Evolutionary conservation across 768 basidiomycete species (phyloP).

Genomic region (Xerocomellus intermedius): DNA sequence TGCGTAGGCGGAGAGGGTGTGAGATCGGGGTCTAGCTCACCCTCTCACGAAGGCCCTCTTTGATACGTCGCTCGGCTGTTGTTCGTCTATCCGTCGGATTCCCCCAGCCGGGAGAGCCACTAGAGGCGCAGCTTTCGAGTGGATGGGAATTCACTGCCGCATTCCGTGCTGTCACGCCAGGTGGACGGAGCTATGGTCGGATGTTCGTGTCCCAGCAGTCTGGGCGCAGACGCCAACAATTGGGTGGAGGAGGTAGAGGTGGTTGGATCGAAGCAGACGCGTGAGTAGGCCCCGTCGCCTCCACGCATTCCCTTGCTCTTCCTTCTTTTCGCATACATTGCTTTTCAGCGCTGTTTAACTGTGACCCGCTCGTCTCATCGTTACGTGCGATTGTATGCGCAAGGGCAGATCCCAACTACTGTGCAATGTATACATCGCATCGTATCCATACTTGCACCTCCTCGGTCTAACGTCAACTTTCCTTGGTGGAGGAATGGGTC

Average conservation of each 20-base stretch:
- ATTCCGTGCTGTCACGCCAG: constrained; percentile 19
- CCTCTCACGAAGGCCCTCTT: constrained; percentile 30
- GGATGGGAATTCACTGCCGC: constrained; percentile 25
- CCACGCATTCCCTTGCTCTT: background rate
- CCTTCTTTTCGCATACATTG: background rate
- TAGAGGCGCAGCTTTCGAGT: constrained; percentile 21
- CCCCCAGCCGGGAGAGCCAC: constrained; percentile 28
- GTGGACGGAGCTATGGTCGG: background rate
- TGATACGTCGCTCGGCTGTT: constrained; percentile 30
- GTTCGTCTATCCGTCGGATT: constrained; percentile 30
- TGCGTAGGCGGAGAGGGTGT: background rate
- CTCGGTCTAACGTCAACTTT: too few species aligned
- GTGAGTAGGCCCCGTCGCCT: background rate
- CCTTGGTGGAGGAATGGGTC: too few species aligned
- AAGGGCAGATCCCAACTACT: too few species aligned
- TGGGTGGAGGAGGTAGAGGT: background rate
- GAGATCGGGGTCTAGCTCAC: constrained; percentile 24
- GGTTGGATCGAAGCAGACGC: background rate
- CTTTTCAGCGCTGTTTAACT: background rate
- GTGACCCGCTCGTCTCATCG: too few species aligned
- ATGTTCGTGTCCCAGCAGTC: background rate
- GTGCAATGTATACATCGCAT: too few species aligned
- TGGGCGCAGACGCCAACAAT: background rate
- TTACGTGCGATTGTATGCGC: too few species aligned
- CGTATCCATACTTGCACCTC: too few species aligned